Evolutionary conservation across 1,284 basidiomycete species (phyloP), one percentile per base, ranked within the genome.

Genomic region (Butyriboletus appendiculatus): DNA sequence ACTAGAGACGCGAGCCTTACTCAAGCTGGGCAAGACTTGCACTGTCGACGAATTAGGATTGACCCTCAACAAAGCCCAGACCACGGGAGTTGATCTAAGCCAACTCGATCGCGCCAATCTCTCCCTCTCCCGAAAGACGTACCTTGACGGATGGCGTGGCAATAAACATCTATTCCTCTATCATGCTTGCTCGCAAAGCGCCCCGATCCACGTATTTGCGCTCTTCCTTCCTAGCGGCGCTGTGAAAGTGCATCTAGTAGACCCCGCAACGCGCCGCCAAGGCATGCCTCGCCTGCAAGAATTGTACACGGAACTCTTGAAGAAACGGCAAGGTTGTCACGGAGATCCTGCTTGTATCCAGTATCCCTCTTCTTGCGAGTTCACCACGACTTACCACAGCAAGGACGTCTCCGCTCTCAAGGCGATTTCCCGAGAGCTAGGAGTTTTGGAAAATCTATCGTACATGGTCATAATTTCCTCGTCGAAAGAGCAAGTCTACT

Each of bases 161-260:
- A 77, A 88, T 40, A 92, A 92, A 61, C 92, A 93, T 71, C 80
- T 96, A 53, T 92, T 97, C 75, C 79, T 99, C n/a, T 98, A 94
- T 70, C 96, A 99, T 57, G 87, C 87, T 42, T 88, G 77, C 56
- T 82, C 93, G 12, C 80, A 83, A 37, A 86, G 80, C 50, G 84
- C 88, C 8, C 80, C 84, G 2, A 81, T 97, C 15, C 95, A 99
- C 64, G 84, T 98, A n/a, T 92, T 97, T 64, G 91, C 89, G 1
- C 77, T 98, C 15, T 96, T 99, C 76, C 77, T 88, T 41, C 91
- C 92, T 0, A 76, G 73, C n/a, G 86, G 86, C 0, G 63, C 76
- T 8, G 87, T 89, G 42, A 88, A 88, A 63, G 76, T 98, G 2
- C 96, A 96, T 70, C 76, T 98, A 47, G 94, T 98, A 46, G 96